Evolutionary conservation across 805 yeast species (phyloP).

Genomic region (Candida corydali): DNA sequence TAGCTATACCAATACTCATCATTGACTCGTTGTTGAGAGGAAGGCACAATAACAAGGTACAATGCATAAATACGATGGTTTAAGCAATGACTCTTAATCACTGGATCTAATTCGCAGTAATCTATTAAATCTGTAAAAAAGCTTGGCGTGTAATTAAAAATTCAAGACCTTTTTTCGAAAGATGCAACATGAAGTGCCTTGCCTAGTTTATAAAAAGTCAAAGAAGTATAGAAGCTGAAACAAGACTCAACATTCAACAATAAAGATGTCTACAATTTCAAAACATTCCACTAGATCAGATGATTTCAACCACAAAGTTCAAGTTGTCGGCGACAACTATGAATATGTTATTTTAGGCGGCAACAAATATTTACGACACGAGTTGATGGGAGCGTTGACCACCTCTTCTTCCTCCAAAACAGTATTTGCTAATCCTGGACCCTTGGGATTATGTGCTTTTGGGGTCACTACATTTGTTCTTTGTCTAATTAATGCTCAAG

Average conservation of each 20-base stretch:
- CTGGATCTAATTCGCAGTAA: too few species aligned
- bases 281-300: not conserved
- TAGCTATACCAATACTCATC: too few species aligned
- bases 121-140: too few species aligned
- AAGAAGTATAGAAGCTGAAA: too few species aligned
- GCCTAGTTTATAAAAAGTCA: too few species aligned
- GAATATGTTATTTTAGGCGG: conserved; percentile 34
- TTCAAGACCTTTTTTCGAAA: too few species aligned
- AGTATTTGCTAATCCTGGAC: conserved; percentile 65
- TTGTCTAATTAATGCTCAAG: conserved; percentile 53
- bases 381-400: conserved; percentile 37
- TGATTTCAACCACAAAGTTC: conserved; percentile 18
- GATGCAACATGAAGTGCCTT: not conserved
- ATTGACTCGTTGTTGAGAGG: too few species aligned
- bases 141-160: too few species aligned
- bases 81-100: too few species aligned
- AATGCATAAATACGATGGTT: too few species aligned
- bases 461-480: conserved; percentile 63
- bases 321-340: conserved; percentile 30
- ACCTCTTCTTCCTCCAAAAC: conserved; percentile 35
- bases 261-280: not conserved
- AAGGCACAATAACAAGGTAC: too few species aligned
- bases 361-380: conserved; percentile 31
- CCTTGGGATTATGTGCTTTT: conserved; percentile 61
- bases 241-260: not conserved